These are phyloP conservation scores for Scenedesmus sp. DNA, from an alignment of 163 green algal species.

Conservation along the genomic window DNA sequence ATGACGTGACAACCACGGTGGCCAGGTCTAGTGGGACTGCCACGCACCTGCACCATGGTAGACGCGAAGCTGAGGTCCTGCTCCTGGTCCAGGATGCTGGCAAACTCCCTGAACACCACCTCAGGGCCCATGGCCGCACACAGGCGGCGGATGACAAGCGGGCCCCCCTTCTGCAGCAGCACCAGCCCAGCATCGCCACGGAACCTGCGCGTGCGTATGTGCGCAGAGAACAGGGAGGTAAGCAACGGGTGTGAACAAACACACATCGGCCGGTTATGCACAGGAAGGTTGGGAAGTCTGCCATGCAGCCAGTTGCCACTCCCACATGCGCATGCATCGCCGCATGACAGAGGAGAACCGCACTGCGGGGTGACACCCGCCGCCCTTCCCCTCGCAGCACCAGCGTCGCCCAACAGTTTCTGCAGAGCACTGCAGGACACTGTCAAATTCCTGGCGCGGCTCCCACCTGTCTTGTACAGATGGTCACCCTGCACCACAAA, in stretches of 20 bases:
- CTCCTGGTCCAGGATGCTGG: constrained; percentile 79
- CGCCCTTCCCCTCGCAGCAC: too few relatives aligned
- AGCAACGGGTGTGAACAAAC: not conserved
- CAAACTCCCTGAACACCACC: constrained; percentile 82
- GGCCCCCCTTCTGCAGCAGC: constrained; percentile 84
- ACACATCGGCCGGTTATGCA: not conserved
- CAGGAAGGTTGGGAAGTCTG: too few relatives aligned
- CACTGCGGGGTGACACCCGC: too few relatives aligned
- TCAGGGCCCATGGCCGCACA: constrained; percentile 75
- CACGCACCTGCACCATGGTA: constrained; percentile 84
- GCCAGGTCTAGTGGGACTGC: not conserved
- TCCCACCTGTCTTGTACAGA: too few relatives aligned
- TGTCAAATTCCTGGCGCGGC: too few relatives aligned
- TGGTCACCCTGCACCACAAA: too few relatives aligned
- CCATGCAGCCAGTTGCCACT: too few relatives aligned
- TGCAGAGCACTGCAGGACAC: too few relatives aligned
- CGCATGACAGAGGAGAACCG: too few relatives aligned
- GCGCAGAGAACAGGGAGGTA: constrained; percentile 20
- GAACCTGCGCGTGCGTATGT: constrained; percentile 75
- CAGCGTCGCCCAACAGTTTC: too few relatives aligned
- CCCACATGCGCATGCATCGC: too few relatives aligned
- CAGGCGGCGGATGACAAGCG: constrained; percentile 83
- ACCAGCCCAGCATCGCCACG: constrained; percentile 73
- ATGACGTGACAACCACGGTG: too few relatives aligned
- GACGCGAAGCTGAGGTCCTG: constrained; percentile 88